Base-by-base conservation (phyloP, 1,284 basidiomycete genomes). In the Boletellus dicymbophilus region DNA sequence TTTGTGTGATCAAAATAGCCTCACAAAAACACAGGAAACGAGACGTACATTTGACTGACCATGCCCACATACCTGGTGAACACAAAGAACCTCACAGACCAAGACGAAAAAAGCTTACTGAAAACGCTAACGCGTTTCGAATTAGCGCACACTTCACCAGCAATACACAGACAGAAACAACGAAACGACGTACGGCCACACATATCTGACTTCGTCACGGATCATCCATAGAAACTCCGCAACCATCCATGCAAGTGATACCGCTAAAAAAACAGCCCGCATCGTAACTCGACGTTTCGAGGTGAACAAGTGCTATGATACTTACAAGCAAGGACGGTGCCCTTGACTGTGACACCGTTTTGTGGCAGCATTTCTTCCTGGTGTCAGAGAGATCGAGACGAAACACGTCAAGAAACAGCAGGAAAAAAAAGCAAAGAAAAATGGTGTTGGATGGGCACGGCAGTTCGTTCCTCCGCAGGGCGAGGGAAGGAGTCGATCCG, bases 111-210 rank as follows among this genome's bases (percentile, higher is more conserved):
- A 12, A 52, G 4, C 25, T 43, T 37, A 20, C 53, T 57, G 27
- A 31, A 18, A 42, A 13, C 21, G 8, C 7, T 15, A 27, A 16
- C 12, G 22, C 11, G 27, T 48, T n/a, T n/a, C 16, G 22, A 18
- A 10, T 22, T 9, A 45, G 27, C 11, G 5, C 2, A 23, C 13
- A 15, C 26, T 26, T 18, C 34, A 16, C 10, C 12, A 3, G 21
- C n/a, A n/a, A n/a, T n/a, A n/a, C n/a, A n/a, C n/a, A n/a, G n/a
- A n/a, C n/a, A n/a, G n/a, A n/a, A n/a, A n/a, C n/a, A 10, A 31
- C 13, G 28, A n/a, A 18, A 15, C 11, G 26, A 51, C 55, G 52
- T 37, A 57, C 53, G 55, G 55, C 53, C 53, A 57, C n/a, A 57
- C 43, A 33, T 36, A 37, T 39, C 44, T 50, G 28, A 42, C 11